Base-by-base conservation (phyloP, 1,284 basidiomycete genomes). In the Cryptococcus sp. region DNA sequence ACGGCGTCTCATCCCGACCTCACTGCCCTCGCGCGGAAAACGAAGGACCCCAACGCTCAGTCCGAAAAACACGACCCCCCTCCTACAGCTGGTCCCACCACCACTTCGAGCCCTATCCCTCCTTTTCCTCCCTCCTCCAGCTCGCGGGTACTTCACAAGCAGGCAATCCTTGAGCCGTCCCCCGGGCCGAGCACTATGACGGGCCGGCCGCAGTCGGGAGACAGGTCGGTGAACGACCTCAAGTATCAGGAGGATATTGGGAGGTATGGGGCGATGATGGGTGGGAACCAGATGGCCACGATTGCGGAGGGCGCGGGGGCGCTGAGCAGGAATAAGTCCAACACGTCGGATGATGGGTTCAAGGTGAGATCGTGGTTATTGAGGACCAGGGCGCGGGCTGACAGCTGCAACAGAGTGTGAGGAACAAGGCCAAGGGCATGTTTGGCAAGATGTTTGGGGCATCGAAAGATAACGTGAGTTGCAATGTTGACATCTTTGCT, bases 1-100 rank as follows among this genome's bases (percentile, higher is more conserved):
- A 91, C 89, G 2, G 87, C 89, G 23, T 89, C 87, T 65, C 90
- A 87, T 65, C 91, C 91, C 23, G 91, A 95, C 75, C 81, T 94
- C 23, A 87, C 88, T 4, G 91, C 88, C 2, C 80, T 93, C 54
- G 77, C 91, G 52, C 82, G 86, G 60, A 91, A 90, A 77, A 85
- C 87, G 37, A 88, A 85, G 73, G 86, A 87, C 66, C 80, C 82
- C 35, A 62, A 55, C 56, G 52, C 55, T 2, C 53, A 50, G 11
- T 33, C 28, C 9, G 28, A 9, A 33, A 33, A 9, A 33, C 33
- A 42, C 23, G 21, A 23, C 16, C 28, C 18, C 42, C 20, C 43
- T 18, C 20, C 51, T 9, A 35, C 40, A 35, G 47, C 56, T 21
- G 55, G 54, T 24, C 54, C 47, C 15, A 45, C 40, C 4, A 37